These are phyloP conservation scores for Akebia trifoliata DNA, from an alignment of 164 flowering plant genomes.

Conservation along the genomic window DNA sequence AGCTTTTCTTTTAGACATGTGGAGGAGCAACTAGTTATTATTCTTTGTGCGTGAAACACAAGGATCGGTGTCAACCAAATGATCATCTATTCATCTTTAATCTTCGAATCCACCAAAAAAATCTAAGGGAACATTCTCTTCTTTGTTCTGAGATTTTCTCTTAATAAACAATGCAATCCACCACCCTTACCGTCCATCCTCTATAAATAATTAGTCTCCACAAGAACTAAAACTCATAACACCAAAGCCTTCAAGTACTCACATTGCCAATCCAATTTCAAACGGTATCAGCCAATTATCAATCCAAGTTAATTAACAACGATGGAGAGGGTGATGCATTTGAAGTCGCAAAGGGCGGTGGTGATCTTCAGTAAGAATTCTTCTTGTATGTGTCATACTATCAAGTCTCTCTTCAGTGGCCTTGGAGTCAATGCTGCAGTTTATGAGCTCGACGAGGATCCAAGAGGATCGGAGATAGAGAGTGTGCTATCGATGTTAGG, in stretches of 20 bases:
- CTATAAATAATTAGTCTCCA: constrained; percentile 1
- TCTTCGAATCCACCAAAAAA: neutral
- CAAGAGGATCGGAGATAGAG: constrained; percentile 8
- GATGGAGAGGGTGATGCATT: constrained; percentile 7
- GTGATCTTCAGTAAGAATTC: constrained; percentile 14
- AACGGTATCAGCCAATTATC: neutral
- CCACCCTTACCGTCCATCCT: neutral
- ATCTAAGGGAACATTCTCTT: constrained; percentile 1
- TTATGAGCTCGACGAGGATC: constrained; percentile 12
- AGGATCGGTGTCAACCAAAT: constrained; percentile 2
- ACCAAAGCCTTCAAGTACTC: no score
- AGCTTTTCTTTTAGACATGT: no score
- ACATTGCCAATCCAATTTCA: neutral
- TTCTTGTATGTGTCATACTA: constrained; percentile 9
- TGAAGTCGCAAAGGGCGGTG: constrained; percentile 1
- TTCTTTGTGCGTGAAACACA: neutral
- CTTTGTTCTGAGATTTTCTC: neutral
- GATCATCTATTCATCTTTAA: neutral
- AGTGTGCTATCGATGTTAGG: neutral
- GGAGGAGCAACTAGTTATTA: neutral
- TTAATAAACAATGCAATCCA: neutral
- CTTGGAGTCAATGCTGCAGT: constrained; percentile 13
- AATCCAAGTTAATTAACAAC: neutral
- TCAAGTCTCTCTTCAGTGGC: constrained; percentile 5
- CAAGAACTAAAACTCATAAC: neutral